Percentiles rank a stretch among this genome's conserved stretches.
Conservation (phyloP, 2,329 filamentous ascomycete genomes). For the Metarhizium robertsii region DNA sequence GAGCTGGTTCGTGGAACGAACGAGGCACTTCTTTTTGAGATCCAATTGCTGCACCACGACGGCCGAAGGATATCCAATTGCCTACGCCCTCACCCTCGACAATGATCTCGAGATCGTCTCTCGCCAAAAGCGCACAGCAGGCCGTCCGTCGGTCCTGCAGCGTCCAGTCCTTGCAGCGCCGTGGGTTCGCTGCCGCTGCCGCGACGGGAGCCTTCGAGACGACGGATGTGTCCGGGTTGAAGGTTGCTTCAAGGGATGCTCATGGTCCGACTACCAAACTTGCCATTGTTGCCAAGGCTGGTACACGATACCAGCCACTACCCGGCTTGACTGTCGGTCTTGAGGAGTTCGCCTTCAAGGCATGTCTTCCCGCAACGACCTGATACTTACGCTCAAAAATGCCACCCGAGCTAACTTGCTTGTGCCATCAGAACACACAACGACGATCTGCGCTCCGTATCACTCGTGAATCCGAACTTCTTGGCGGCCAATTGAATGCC, state of each 20-base stretch:
- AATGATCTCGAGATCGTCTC: conserved; percentile 54
- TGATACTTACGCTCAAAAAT: conserved; percentile 5
- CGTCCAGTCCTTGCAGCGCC: conserved; percentile 41
- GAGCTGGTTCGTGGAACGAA: conserved; percentile 23
- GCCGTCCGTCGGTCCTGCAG: conserved; percentile 48
- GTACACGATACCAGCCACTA: conserved; percentile 82
- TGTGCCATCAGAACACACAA: conserved; percentile 59
- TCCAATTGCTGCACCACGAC: conserved; percentile 30
- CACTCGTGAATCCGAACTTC: conserved; percentile 86
- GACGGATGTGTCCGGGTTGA: conserved; percentile 77
- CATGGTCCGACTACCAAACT: conserved; percentile 84
- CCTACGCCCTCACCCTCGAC: conserved; percentile 46
- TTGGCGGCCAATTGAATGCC: conserved; percentile 80
- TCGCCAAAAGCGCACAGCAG: conserved; percentile 49
- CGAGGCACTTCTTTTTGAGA: conserved; percentile 33
- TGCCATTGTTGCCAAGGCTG: conserved; percentile 86
- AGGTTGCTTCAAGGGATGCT: conserved; percentile 85
- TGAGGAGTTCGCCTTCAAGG: conserved; percentile 97
- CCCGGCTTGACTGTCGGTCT: conserved; percentile 86
- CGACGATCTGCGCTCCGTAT: conserved; percentile 88
- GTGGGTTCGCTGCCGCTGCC: conserved; percentile 50
- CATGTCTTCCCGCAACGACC: conserved; percentile 22
- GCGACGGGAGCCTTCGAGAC: conserved; percentile 78
- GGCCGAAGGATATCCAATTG: conserved; percentile 40
- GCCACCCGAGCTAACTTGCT: conserved; percentile 37